Conservation (phyloP, 768 basidiomycete genomes). For the Mycena latifolia region DNA sequence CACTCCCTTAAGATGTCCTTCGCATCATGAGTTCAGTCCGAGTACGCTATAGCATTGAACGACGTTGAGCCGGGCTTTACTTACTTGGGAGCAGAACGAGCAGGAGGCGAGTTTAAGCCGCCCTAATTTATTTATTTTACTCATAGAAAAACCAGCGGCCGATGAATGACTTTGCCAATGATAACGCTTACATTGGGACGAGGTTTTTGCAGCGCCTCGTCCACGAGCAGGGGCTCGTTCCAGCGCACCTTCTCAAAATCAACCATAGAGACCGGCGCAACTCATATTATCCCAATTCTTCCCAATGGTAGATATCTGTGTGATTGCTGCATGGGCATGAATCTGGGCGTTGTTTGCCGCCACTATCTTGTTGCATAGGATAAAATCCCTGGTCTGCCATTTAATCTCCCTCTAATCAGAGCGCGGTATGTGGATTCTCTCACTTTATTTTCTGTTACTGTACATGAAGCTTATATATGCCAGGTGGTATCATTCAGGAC, state of each 20-base stretch:
- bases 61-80: no score
- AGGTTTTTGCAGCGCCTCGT: conserved; percentile 44
- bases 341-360: conserved; percentile 47
- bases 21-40: no score
- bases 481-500: no score
- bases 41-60: no score
- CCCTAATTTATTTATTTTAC: no score
- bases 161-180: conserved; percentile 40
- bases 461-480: no score
- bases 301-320: conserved; percentile 43
- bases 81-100: no score
- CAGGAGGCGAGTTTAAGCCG: no score
- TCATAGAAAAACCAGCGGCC: no score
- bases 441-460: no score
- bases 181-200: conserved; percentile 42
- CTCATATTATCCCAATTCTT: conserved; percentile 44
- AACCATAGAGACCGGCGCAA: conserved; percentile 33
- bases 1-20: no score
- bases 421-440: not conserved
- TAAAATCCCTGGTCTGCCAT: conserved; percentile 36
- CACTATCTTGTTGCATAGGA: conserved; percentile 46
- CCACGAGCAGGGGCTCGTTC: conserved; percentile 30
- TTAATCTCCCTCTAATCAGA: conserved; percentile 41
- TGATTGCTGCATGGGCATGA: conserved; percentile 50
- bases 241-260: conserved; percentile 41